These are phyloP conservation scores for Amanita inopinata DNA, from an alignment of 768 basidiomycete genomes.

Conservation along the genomic window DNA sequence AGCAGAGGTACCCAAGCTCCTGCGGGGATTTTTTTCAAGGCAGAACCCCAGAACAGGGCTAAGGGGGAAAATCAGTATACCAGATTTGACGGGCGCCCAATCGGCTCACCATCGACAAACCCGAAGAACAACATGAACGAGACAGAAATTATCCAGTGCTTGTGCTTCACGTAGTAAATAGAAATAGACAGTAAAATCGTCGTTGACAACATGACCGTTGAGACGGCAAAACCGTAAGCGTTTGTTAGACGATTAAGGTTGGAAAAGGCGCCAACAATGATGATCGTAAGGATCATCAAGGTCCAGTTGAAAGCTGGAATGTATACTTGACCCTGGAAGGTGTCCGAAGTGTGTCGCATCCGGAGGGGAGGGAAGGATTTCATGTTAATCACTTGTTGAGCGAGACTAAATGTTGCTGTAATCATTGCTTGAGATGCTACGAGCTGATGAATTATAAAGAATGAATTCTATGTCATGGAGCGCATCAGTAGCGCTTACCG, in stretches of 20 bases:
- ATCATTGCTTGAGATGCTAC: slow-evolving; percentile 64
- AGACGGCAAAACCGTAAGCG: slow-evolving; percentile 55
- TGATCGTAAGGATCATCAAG: slow-evolving; percentile 42
- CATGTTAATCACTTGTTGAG: slow-evolving; percentile 58
- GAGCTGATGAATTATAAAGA: slow-evolving; percentile 23
- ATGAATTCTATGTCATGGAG: background rate
- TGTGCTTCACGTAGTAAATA: slow-evolving; percentile 46
- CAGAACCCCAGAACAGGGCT: slow-evolving; percentile 55
- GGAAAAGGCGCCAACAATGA: slow-evolving; percentile 48
- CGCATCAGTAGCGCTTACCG: slow-evolving; percentile 34
- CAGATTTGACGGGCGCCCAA: too few species aligned
- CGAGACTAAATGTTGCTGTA: slow-evolving; percentile 51
- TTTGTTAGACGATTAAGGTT: slow-evolving; percentile 43
- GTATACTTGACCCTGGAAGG: slow-evolving; percentile 55
- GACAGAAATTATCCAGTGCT: slow-evolving; percentile 31
- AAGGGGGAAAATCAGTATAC: background rate
- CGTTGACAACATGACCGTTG: slow-evolving; percentile 59
- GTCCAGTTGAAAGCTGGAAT: slow-evolving; percentile 55
- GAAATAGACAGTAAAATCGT: slow-evolving; percentile 46
- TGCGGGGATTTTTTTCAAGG: slow-evolving; percentile 48
- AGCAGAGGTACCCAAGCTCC: slow-evolving; percentile 64
- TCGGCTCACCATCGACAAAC: slow-evolving; percentile 45
- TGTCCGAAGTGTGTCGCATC: slow-evolving; percentile 52
- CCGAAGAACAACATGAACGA: slow-evolving; percentile 45
- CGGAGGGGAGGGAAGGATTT: slow-evolving; percentile 47